These are phyloP conservation scores for Mycena alexandri DNA, from an alignment of 768 basidiomycete genomes.

Conservation along the genomic window DNA sequence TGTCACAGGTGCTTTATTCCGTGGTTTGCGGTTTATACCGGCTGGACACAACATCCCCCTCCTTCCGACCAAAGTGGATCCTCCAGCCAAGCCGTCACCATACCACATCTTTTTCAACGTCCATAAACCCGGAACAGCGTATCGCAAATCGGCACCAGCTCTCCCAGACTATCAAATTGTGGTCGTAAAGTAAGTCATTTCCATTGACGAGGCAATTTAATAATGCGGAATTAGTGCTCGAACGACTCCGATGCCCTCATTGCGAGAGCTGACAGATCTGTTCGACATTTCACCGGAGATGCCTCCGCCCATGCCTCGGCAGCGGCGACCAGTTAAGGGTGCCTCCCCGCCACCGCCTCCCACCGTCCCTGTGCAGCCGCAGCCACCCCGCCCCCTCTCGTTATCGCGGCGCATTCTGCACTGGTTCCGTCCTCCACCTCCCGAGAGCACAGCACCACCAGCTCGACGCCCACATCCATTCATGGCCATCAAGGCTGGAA, in stretches of 20 bases:
- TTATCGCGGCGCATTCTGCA: slow-evolving; percentile 45
- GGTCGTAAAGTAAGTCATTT: slow-evolving; percentile 79
- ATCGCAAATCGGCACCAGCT: slow-evolving; percentile 81
- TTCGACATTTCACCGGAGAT: slow-evolving; percentile 80
- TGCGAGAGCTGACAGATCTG: slow-evolving; percentile 80
- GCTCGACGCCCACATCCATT: slow-evolving; percentile 77
- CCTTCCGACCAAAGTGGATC: slow-evolving; percentile 44
- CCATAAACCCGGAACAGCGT: slow-evolving; percentile 91
- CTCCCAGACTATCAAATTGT: slow-evolving; percentile 89
- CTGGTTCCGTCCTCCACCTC: slow-evolving; percentile 38
- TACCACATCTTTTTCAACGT: slow-evolving; percentile 91
- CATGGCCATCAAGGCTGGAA: slow-evolving; percentile 84
- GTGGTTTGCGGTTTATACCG: slow-evolving; percentile 78
- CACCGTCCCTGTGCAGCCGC: slow-evolving; percentile 1
- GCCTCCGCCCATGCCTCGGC: slow-evolving; percentile 69
- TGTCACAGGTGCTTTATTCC: slow-evolving; percentile 73
- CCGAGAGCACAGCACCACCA: slow-evolving; percentile 34
- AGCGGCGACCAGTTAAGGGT: slow-evolving; percentile 45
- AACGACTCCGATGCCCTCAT: slow-evolving; percentile 83
- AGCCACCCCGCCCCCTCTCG: slow-evolving; percentile 40
- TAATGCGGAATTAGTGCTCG: slow-evolving; percentile 70
- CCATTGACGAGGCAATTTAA: neutral
- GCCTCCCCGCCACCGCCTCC: slow-evolving; percentile 12
- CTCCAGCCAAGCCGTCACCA: slow-evolving; percentile 55
- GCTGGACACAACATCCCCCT: slow-evolving; percentile 70